Evolutionary conservation across 352 stramenopile species (phyloP).

Genomic region (Phytophthora megakarya): DNA sequence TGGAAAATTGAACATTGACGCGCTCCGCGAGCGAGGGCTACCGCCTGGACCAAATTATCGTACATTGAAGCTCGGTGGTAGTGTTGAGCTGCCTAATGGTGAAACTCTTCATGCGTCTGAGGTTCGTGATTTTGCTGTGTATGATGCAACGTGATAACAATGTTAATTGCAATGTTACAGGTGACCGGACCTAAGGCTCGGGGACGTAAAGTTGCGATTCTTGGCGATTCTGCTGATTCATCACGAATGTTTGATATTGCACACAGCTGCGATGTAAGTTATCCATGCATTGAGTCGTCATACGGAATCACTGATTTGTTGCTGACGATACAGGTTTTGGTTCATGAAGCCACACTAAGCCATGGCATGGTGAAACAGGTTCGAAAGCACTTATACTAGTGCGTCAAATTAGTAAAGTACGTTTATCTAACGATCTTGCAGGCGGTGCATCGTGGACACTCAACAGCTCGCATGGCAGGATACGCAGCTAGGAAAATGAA

Average conservation of each 20-base stretch:
- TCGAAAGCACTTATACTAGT: neutral
- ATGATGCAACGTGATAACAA: neutral
- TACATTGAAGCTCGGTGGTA: constrained; percentile 88
- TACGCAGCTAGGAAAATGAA: constrained; percentile 78
- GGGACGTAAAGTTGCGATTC: constrained; percentile 78
- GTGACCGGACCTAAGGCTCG: constrained; percentile 62
- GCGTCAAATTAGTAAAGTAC: neutral
- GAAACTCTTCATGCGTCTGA: constrained; percentile 77
- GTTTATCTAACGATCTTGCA: constrained; percentile 11
- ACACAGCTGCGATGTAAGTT: constrained; percentile 71
- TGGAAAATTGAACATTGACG: constrained; percentile 88
- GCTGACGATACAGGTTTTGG: constrained; percentile 60
- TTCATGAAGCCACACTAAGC: constrained; percentile 85
- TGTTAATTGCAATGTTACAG: constrained; percentile 24
- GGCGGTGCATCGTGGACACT: constrained; percentile 77
- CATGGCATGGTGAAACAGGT: constrained; percentile 75
- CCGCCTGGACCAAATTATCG: constrained; percentile 89
- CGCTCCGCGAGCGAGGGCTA: constrained; percentile 81
- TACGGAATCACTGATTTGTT: constrained; percentile 2
- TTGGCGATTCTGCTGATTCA: constrained; percentile 78
- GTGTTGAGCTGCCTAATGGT: constrained; percentile 82
- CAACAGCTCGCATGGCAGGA: constrained; percentile 78
- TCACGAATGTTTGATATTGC: constrained; percentile 80
- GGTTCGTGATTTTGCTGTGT: constrained; percentile 49
- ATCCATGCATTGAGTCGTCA: neutral